Base-by-base conservation (phyloP, 1,284 basidiomycete genomes). In the Tausonia pullulans region DNA sequence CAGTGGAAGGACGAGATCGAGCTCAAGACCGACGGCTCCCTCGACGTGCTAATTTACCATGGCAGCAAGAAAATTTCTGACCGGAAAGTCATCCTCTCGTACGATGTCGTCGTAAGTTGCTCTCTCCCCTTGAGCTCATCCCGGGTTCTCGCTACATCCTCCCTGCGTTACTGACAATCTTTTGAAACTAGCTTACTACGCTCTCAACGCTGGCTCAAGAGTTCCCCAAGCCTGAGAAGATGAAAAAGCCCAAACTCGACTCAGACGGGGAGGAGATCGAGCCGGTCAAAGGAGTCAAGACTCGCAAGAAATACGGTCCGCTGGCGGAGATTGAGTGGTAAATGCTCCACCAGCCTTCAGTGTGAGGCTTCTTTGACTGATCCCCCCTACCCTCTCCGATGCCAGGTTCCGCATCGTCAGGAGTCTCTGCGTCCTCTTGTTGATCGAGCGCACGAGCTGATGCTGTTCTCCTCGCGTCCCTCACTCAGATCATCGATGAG, bases 1-100 rank as follows among this genome's bases (percentile, higher is more conserved):
- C 65, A 75, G 60, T 78, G 77, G 77, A 73, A 74, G 62, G 64
- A 65, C 3, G 78, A 79, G 69, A 78, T 79, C 51, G 71, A 74
- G 58, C 68, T 70, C 14, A 77, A 77, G 68, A 50, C 27, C 27
- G 27, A 27, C 27, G 27, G 27, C 27, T 27, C 50, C 39, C 7
- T 63, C 39, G 39, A 45, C 41, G 14, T 56, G 4, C 49, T 46
- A 16, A 60, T 64, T 39, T 64, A 64, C 43, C 63, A 64, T 51
- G 63, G 58, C 27, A 14, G 16, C 62, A 14, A 41, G 39, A 6
- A 63, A 63, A 40, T 16, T n/a, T 49, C 50, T 58, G 49, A 58
- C 39, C 11, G 44, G 56, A 57, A 58, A 46, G 62, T 58, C 45
- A 44, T 63, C 10, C 48, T 16, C 50, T 50, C 27, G 1, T 63